These are phyloP conservation scores for Ramaria rubella DNA, from an alignment of 768 basidiomycete genomes.

Conservation along the genomic window DNA sequence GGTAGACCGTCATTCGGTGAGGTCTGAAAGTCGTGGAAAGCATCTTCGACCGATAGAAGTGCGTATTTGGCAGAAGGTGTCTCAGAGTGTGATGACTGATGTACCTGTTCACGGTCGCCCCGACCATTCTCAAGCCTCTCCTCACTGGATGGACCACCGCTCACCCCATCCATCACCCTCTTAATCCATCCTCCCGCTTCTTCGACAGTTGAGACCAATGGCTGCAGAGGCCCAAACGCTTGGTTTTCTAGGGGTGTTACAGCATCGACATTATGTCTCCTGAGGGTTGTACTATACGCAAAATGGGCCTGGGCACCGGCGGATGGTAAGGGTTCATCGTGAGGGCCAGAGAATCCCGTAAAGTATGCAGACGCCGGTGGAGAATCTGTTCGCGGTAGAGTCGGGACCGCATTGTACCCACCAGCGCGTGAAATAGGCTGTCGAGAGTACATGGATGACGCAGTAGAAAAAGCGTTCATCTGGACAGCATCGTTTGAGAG, in stretches of 20 bases:
- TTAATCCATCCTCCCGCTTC: constrained; percentile 34
- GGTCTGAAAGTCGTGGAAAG: constrained; percentile 63
- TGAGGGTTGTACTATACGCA: constrained; percentile 74
- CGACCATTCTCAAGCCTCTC: constrained; percentile 35
- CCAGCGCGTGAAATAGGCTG: constrained; percentile 4
- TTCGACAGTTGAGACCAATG: constrained; percentile 16
- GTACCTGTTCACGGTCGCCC: not conserved
- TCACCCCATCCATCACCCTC: constrained; percentile 30
- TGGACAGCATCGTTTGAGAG: not conserved
- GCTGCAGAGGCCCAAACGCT: constrained; percentile 21
- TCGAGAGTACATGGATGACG: constrained; percentile 2
- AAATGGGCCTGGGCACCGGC: constrained; percentile 69
- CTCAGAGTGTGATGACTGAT: constrained; percentile 22
- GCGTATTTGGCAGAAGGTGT: constrained; percentile 67
- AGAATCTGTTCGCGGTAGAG: constrained; percentile 34
- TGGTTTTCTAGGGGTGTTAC: constrained; percentile 20
- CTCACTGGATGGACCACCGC: constrained; percentile 32
- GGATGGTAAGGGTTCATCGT: constrained; percentile 47
- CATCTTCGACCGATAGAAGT: constrained; percentile 62
- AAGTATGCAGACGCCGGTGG: constrained; percentile 84
- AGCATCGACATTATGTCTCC: constrained; percentile 56
- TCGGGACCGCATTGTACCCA: not conserved
- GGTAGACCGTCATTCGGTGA: constrained; percentile 57
- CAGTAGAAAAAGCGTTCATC: constrained; percentile 8
- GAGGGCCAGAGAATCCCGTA: constrained; percentile 45